phyloP scores from a whole-genome alignment of 2,329 filamentous ascomycete genomes.

The Cladorrhinum sp. region DNA sequence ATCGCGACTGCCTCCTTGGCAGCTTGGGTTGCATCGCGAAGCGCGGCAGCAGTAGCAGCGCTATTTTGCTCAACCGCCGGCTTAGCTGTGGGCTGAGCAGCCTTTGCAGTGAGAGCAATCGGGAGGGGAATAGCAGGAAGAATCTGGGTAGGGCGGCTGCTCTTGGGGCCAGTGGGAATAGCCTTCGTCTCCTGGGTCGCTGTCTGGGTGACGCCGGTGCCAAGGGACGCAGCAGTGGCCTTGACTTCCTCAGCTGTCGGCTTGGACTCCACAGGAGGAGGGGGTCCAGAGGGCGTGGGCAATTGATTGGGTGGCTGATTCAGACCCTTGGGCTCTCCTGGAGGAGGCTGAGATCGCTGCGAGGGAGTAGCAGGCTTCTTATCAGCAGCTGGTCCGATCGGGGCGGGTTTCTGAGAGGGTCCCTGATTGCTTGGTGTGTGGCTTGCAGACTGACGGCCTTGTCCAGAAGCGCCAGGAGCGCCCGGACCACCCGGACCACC shows the following conservation, averaged over 20 bases:
- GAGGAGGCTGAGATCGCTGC: conserved; percentile 40
- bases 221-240: conserved; percentile 52
- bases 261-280: conserved; percentile 67
- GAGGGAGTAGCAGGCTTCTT: conserved; percentile 47
- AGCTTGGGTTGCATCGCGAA: conserved; percentile 68
- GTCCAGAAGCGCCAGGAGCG: conserved; percentile 28
- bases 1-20: conserved; percentile 75
- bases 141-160: conserved; percentile 45
- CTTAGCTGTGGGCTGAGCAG: conserved; percentile 34
- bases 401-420: conserved; percentile 45
- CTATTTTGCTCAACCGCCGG: conserved; percentile 37
- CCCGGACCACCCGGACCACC: conserved; percentile 28
- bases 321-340: conserved; percentile 53
- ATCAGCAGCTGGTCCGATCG: conserved; percentile 51
- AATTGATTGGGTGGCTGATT: conserved; percentile 46
- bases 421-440: conserved; percentile 30
- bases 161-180: conserved; percentile 48
- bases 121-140: conserved; percentile 65
- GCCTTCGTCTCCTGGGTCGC: conserved; percentile 39
- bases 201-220: conserved; percentile 34
- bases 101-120: conserved; percentile 39
- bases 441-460: conserved; percentile 30
- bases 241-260: conserved; percentile 54
- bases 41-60: conserved; percentile 37
- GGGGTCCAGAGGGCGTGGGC: conserved; percentile 47